Conservation (phyloP, 2,329 filamentous ascomycete species). For the Chaetomiaceae sp. region DNA sequence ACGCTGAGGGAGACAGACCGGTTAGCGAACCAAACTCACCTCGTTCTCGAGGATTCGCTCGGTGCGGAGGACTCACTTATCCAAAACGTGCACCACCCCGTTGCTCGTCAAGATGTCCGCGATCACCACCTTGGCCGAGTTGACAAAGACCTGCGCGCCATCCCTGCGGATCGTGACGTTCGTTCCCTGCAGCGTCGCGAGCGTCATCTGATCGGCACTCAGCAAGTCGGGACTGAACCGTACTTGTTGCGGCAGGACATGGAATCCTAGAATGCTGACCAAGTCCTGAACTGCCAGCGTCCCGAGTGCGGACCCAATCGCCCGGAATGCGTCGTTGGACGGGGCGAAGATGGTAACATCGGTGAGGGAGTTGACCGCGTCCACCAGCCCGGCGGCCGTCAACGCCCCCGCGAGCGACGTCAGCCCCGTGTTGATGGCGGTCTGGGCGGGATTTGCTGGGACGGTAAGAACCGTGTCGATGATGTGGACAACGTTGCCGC, state of each 20-base stretch:
- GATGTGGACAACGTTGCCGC: conserved; percentile 52
- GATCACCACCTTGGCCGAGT: conserved; percentile 46
- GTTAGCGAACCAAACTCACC: no score
- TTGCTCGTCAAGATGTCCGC: conserved; percentile 50
- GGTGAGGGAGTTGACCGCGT: conserved; percentile 37
- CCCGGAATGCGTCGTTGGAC: conserved; percentile 54
- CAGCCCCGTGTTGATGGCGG: conserved; percentile 29
- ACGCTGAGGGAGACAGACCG: conserved; percentile 35
- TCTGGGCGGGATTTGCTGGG: conserved; percentile 31
- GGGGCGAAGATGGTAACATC: conserved; percentile 64
- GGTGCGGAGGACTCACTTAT: conserved; percentile 49
- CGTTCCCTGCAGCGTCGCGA: conserved; percentile 18
- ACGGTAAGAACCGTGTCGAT: conserved; percentile 46
- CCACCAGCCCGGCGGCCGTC: conserved; percentile 39
- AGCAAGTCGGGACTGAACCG: conserved; percentile 23
- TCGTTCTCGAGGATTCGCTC: no score
- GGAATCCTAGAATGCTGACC: conserved; percentile 55
- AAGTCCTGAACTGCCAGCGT: conserved; percentile 46
- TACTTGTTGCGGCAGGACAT: conserved; percentile 51
- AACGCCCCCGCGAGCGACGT: conserved; percentile 46
- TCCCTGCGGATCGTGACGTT: conserved; percentile 21
- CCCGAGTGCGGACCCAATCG: conserved; percentile 49
- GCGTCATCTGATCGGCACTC: conserved; percentile 10
- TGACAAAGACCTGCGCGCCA: conserved; percentile 39
- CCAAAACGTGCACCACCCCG: conserved; percentile 55